Evolutionary conservation across 1,139 yeast genomes (phyloP).

Genomic region (Yamadazyma friedrichii): DNA sequence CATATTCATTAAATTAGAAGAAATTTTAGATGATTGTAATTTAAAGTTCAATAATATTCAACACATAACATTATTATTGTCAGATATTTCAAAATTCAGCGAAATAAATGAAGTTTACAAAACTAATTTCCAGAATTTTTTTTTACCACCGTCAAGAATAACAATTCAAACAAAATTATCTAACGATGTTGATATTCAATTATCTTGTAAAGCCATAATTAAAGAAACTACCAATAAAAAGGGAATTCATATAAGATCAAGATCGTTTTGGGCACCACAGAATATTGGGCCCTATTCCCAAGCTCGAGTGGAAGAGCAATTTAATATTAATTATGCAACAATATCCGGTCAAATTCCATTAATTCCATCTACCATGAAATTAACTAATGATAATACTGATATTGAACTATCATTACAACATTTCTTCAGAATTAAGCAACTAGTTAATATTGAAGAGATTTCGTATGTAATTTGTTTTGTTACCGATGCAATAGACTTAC

Average conservation of each 20-base stretch:
- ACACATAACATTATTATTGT: conserved; percentile 58
- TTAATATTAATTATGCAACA: conserved; percentile 44
- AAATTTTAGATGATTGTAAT: conserved; percentile 24
- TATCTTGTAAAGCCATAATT: conserved; percentile 49
- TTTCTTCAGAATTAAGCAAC: conserved; percentile 58
- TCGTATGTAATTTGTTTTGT: conserved; percentile 57
- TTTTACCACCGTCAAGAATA: conserved; percentile 80
- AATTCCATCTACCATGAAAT: conserved; percentile 66
- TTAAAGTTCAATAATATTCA: conserved; percentile 44
- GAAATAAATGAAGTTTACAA: conserved; percentile 61
- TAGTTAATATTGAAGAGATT: conserved; percentile 46
- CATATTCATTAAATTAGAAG: conserved; percentile 44
- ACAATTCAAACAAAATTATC: conserved; percentile 68
- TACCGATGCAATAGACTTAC: conserved; percentile 28
- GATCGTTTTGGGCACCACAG: conserved; percentile 97
- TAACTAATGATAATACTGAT: conserved; percentile 21
- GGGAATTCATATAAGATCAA: conserved; percentile 87
- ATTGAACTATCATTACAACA: conserved; percentile 68
- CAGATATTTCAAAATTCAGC: conserved; percentile 64
- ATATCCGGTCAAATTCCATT: conserved; percentile 95
- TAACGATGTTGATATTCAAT: conserved; percentile 49
- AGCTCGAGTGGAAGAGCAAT: conserved; percentile 51
- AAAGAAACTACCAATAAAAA: conserved; percentile 30
- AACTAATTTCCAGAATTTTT: conserved; percentile 50
- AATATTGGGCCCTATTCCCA: conserved; percentile 98